Conservation (phyloP, 2,329 filamentous ascomycete genomes). For the Trichoderma asperellum region DNA sequence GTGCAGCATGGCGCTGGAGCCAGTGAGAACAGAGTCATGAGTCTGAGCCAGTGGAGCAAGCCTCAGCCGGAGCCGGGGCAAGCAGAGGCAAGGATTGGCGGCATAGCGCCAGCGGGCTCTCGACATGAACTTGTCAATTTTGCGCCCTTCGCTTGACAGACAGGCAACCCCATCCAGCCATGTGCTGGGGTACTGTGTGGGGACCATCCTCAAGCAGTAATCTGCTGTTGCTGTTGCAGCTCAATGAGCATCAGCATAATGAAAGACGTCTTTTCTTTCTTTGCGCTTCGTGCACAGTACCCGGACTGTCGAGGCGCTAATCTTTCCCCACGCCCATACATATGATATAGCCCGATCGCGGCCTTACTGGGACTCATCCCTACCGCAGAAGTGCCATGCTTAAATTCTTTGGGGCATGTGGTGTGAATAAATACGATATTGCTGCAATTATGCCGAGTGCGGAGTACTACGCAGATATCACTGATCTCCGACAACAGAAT, state of each 20-base stretch:
- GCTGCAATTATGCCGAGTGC: slow-evolving; percentile 8
- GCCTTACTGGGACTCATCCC: background rate
- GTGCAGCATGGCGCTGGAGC: slow-evolving; percentile 28
- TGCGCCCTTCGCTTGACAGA: slow-evolving; percentile 47
- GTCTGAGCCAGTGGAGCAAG: slow-evolving; percentile 25
- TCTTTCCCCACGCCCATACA: slow-evolving; percentile 16
- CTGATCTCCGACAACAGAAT: background rate
- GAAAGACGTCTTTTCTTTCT: background rate
- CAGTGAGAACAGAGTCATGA: slow-evolving; percentile 29
- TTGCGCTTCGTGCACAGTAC: slow-evolving; percentile 16
- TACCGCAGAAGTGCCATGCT: background rate
- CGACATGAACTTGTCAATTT: slow-evolving; percentile 39
- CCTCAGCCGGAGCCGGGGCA: slow-evolving; percentile 28
- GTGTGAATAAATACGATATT: background rate
- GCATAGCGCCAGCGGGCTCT: background rate
- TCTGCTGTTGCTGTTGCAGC: background rate
- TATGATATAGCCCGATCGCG: slow-evolving; percentile 23
- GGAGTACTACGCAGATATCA: slow-evolving; percentile 12
- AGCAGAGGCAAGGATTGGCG: slow-evolving; percentile 25
- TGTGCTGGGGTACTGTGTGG: slow-evolving; percentile 18
- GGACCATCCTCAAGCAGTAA: background rate
- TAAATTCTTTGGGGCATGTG: slow-evolving; percentile 5
- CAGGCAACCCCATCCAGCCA: slow-evolving; percentile 1
- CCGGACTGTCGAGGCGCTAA: slow-evolving; percentile 5
- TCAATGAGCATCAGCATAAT: background rate